Evolutionary conservation across 768 basidiomycete genomes (phyloP).

Genomic region (Termitomyces bulborhizus): DNA sequence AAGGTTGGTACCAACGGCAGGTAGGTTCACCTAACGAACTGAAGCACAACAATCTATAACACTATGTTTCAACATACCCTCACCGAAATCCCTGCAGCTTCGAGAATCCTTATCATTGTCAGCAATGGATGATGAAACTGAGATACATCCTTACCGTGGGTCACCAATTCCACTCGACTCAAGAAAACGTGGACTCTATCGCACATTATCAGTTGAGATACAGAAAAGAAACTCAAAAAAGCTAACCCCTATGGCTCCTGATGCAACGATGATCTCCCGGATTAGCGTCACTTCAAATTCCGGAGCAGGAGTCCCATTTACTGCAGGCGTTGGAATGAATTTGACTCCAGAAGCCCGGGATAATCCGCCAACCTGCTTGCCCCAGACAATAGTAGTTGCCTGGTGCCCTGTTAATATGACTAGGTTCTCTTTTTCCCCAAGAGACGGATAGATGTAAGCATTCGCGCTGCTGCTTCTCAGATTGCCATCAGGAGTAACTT

Average conservation of each 20-base stretch:
- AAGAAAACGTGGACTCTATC: constrained; percentile 10
- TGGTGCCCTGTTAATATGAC: constrained; percentile 10
- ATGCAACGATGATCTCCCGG: constrained; percentile 8
- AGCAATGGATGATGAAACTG: neutral
- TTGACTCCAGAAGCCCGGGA: constrained; percentile 10
- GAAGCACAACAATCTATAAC: neutral
- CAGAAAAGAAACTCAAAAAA: neutral
- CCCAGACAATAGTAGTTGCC: constrained; percentile 9
- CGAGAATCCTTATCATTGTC: constrained; percentile 3
- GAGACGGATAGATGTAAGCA: constrained; percentile 12
- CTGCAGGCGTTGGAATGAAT: constrained; percentile 3
- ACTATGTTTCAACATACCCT: neutral
- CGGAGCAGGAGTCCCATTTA: neutral
- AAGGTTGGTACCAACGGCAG: constrained; percentile 13
- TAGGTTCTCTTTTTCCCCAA: constrained; percentile 6
- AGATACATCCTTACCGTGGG: neutral
- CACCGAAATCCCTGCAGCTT: constrained; percentile 3
- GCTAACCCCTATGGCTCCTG: constrained; percentile 12
- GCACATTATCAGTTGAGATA: neutral
- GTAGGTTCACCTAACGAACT: constrained; percentile 6
- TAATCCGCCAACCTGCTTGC: neutral
- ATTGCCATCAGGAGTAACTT: constrained; percentile 8
- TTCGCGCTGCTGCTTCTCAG: constrained; percentile 11
- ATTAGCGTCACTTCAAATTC: neutral
- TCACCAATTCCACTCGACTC: constrained; percentile 13